Evolutionary conservation across 75 land plant genomes (phyloP), one percentile per base, ranked within the genome.

Genomic region (Chamaecyparis obtusa): DNA sequence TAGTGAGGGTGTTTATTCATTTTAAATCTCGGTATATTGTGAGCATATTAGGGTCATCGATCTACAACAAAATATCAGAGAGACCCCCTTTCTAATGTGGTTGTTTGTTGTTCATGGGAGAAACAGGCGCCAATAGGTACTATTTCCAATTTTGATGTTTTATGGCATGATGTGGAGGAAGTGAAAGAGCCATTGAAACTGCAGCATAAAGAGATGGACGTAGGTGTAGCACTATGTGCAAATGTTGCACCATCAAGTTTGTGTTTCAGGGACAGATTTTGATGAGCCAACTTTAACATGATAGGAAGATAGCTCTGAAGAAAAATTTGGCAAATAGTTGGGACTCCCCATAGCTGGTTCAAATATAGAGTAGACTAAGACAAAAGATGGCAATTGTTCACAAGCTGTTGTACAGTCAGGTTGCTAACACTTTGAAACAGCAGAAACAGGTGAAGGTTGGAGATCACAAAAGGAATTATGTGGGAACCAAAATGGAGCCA

Each of bases 401-500:
- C 32, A 69, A 69, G n/a, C 75, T 32, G 13, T 35, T 30, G n/a
- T 11, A 10, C 10, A 72, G 9, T 30, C 30, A 30, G 35, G 75
- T 32, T 32, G 35, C 35, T 35, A 72, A 35, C 36, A 32, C 10
- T 0, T 72, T 8, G 35, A 72, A 30, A 11, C 8, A 32, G 35
- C 2, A 72, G 75, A 72, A 32, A 1, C 75, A 72, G 14, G 30
- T 72, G 35, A n/a, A n/a, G n/a, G n/a, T n/a, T n/a, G n/a, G n/a
- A n/a, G n/a, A n/a, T n/a, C n/a, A n/a, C n/a, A n/a, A n/a, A n/a
- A 93, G 94, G 94, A 27, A 71, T 91, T 9, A 35, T 92, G 48
- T 86, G 91, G 43, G 93, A 93, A 84, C 94, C 94, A 8, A 93
- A 93, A 87, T 93, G 94, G 94, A 93, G 94, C n/a, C 94, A 95